A percentile compares a stretch with the other conserved stretches of the same genome.
Conservation (phyloP, 2,329 filamentous ascomycete genomes). For the Colletotrichum simmondsii region DNA sequence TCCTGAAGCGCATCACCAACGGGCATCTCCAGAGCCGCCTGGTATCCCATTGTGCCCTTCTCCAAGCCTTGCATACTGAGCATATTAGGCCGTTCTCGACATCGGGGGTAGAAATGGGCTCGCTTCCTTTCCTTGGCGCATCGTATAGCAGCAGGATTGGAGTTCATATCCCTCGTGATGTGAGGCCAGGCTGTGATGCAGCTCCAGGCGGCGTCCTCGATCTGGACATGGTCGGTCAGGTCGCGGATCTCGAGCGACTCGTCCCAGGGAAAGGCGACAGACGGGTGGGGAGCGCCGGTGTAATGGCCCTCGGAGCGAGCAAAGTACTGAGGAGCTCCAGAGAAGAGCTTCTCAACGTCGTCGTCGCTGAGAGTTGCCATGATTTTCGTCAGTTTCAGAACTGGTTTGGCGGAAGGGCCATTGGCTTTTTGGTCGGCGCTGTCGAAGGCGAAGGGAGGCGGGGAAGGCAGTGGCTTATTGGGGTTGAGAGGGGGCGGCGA, state of each 20-base stretch:
- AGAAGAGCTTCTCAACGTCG: slow-evolving; percentile 77
- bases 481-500: slow-evolving; percentile 52
- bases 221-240: slow-evolving; percentile 71
- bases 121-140: slow-evolving; percentile 56
- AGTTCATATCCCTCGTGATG: slow-evolving; percentile 62
- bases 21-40: slow-evolving; percentile 73
- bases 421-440: slow-evolving; percentile 52
- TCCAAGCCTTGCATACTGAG: slow-evolving; percentile 78
- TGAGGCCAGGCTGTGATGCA: slow-evolving; percentile 72
- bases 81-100: slow-evolving; percentile 75
- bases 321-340: slow-evolving; percentile 80
- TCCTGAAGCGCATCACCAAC: slow-evolving; percentile 73
- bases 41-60: slow-evolving; percentile 76
- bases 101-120: slow-evolving; percentile 69
- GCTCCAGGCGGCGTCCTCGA: slow-evolving; percentile 72
- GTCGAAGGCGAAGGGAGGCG: slow-evolving; percentile 56
- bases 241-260: slow-evolving; percentile 70
- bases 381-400: slow-evolving; percentile 65
- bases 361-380: slow-evolving; percentile 68
- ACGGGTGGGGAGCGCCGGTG: slow-evolving; percentile 69
- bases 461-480: slow-evolving; percentile 68
- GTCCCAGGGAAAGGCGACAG: slow-evolving; percentile 76
- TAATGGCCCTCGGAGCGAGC: slow-evolving; percentile 69
- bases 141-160: slow-evolving; percentile 55
- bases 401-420: slow-evolving; percentile 52